phyloP scores from a whole-genome alignment of 371 early-diverging fungal species.

The Rhizopus stolonifer region DNA sequence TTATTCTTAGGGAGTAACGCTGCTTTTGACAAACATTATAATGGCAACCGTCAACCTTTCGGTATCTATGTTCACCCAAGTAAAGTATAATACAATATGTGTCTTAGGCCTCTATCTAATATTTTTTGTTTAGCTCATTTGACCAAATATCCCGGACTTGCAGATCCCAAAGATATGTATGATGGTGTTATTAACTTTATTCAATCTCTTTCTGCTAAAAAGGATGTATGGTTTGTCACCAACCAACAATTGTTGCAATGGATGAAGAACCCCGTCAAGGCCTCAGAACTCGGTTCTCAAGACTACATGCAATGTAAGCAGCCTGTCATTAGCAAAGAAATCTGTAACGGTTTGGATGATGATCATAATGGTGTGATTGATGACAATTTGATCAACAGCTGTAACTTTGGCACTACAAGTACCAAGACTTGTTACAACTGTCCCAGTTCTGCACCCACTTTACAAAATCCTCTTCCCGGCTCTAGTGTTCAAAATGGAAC shows the following conservation, averaged over 20 bases:
- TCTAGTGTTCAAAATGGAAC: constrained; percentile 46
- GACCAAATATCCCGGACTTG: constrained; percentile 36
- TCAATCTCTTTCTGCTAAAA: constrained; percentile 35
- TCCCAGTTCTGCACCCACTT: constrained; percentile 51
- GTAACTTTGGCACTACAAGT: constrained; percentile 54
- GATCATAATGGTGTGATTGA: constrained; percentile 51
- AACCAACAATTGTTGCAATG: constrained; percentile 63
- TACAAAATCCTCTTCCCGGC: constrained; percentile 51
- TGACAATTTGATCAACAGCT: constrained; percentile 43
- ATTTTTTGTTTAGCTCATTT: constrained; percentile 37
- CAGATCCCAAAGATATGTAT: constrained; percentile 37
- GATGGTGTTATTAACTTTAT: constrained; percentile 43
- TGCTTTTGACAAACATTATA: constrained; percentile 63
- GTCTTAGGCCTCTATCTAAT: neutral
- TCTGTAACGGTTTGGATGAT: constrained; percentile 74
- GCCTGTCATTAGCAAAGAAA: constrained; percentile 59
- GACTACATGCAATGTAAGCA: constrained; percentile 57
- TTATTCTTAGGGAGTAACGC: constrained; percentile 32
- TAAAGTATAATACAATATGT: neutral
- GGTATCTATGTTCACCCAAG: constrained; percentile 62
- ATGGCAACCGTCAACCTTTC: constrained; percentile 63
- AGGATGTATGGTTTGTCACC: constrained; percentile 66
- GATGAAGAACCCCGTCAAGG: constrained; percentile 69
- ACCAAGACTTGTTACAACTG: constrained; percentile 71
- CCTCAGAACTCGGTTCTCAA: constrained; percentile 53